Evolutionary conservation across 768 basidiomycete genomes (phyloP), one percentile per base, ranked within the genome.

Genomic region (Lactarius tabidus): DNA sequence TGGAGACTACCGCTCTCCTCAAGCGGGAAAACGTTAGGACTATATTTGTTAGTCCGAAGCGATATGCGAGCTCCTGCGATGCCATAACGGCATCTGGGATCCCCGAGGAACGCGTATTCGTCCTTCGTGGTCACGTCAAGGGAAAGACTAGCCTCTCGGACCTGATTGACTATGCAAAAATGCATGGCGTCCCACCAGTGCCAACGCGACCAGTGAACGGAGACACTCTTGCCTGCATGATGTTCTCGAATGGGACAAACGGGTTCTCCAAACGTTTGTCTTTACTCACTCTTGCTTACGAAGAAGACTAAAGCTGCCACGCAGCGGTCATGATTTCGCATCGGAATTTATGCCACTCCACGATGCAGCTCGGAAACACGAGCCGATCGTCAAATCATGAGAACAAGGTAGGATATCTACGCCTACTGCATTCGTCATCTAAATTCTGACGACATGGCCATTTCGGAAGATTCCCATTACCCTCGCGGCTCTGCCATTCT

Each of bases 161-260:
- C 28, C 74, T 86, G 54, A 77, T 86, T 23, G 71, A 76, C 12
- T 70, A 74, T 14, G 79, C 78, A 26, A 75, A 74, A 52, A 67
- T 63, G 26, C 77, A 75, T 26, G 74, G 75, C 0, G 68, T 81
- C 1, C 78, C 82, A 17, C 71, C 77, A 1, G 70, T 82, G 1
- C 75, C 77, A 0, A 73, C 84, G 39, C 79, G 77, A 43, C 77
- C 79, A 0, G 87, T 82, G 0, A 75, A 66, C 20, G 77, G 75
- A 33, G 76, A 85, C 64, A 87, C 85, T 0, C 76, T 89, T 1
- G 89, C 87, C 1, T 89, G 90, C 71, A 77, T 91, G 2, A 77
- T 87, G 0, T 89, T 90, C 71, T 91, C 89, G 1, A 90, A 89
- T 70, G 89, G 89, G n/a, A 90, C 89, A 0, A 89, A 81, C 66